A percentile compares a stretch with the other conserved stretches of the same genome.
Evolutionary conservation across 2,329 filamentous ascomycete genomes (phyloP).

Genomic region (Phialophora verrucosa): DNA sequence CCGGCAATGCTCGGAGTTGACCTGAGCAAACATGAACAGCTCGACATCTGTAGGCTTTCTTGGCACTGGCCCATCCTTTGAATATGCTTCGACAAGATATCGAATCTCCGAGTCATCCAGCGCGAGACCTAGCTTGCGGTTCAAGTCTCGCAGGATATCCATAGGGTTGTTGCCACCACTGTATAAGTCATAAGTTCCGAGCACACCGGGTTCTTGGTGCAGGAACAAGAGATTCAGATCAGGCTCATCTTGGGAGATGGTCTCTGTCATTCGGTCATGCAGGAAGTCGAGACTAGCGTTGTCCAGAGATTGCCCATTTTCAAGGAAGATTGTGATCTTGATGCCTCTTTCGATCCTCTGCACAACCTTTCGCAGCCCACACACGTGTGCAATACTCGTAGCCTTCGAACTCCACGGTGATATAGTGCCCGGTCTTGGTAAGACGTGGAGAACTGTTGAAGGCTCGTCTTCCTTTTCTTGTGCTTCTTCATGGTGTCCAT

Average conservation of each 20-base stretch:
- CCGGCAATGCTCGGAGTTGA: conserved; percentile 93
- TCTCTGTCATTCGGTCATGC: conserved; percentile 96
- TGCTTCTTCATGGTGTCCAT: conserved; percentile 59
- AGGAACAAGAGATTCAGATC: conserved; percentile 79
- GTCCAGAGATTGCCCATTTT: conserved; percentile 64
- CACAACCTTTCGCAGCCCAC: conserved; percentile 73
- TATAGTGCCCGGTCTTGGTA: conserved; percentile 78
- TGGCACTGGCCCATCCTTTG: conserved; percentile 63
- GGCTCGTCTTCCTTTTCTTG: conserved; percentile 53
- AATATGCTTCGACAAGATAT: conserved; percentile 87
- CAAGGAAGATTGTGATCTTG: conserved; percentile 67
- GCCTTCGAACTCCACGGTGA: conserved; percentile 98
- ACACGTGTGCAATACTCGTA: conserved; percentile 90
- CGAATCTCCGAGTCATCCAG: conserved; percentile 89
- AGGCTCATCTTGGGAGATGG: conserved; percentile 69
- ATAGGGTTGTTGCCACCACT: conserved; percentile 68
- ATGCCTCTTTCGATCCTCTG: conserved; percentile 87
- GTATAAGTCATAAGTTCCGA: conserved; percentile 78
- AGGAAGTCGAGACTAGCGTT: conserved; percentile 68
- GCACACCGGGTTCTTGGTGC: conserved; percentile 66
- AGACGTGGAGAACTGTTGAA: conserved; percentile 70
- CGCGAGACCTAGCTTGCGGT: conserved; percentile 80
- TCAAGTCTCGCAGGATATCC: conserved; percentile 78
- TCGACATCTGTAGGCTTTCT: conserved; percentile 84
- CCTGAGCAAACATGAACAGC: conserved; percentile 98